phyloP scores from a whole-genome alignment of 306 rosid species.

The Prunus davidiana region DNA sequence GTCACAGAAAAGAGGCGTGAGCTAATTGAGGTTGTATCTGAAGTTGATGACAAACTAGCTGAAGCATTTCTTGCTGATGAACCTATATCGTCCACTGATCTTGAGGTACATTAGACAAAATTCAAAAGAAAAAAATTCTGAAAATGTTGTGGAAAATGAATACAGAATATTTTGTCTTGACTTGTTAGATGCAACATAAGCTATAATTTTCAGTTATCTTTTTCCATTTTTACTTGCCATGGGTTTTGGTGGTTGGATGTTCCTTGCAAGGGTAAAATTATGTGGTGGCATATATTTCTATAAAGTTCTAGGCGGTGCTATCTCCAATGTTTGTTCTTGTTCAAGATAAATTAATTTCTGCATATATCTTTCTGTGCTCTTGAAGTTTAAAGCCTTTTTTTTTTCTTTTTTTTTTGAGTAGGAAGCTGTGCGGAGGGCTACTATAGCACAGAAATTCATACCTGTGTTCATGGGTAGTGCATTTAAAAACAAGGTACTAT shows the following conservation, averaged over 20 bases:
- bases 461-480: conserved; percentile 99
- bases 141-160: not conserved
- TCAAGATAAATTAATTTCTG: not conserved
- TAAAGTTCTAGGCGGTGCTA: not conserved
- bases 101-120: conserved; percentile 53
- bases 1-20: conserved; percentile 88
- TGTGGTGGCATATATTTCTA: not conserved
- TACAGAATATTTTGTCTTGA: not conserved
- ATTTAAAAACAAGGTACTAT: conserved; percentile 85
- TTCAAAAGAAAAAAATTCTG: not conserved
- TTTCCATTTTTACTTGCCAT: not conserved
- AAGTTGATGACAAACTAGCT: conserved; percentile 95
- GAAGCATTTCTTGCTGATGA: conserved; percentile 87
- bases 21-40: conserved; percentile 84
- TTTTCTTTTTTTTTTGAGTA: conserved; percentile 17
- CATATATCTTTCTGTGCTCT: not conserved
- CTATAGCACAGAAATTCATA: conserved; percentile 73
- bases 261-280: not conserved
- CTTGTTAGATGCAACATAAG: not conserved
- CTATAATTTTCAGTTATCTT: not conserved
- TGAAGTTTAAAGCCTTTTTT: conserved; percentile 3
- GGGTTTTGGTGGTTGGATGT: not conserved
- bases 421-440: conserved; percentile 95
- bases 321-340: not conserved
- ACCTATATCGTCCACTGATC: conserved; percentile 74